Evolutionary conservation across 305 asterid genomes (phyloP).

Genomic region (Withania somnifera): DNA sequence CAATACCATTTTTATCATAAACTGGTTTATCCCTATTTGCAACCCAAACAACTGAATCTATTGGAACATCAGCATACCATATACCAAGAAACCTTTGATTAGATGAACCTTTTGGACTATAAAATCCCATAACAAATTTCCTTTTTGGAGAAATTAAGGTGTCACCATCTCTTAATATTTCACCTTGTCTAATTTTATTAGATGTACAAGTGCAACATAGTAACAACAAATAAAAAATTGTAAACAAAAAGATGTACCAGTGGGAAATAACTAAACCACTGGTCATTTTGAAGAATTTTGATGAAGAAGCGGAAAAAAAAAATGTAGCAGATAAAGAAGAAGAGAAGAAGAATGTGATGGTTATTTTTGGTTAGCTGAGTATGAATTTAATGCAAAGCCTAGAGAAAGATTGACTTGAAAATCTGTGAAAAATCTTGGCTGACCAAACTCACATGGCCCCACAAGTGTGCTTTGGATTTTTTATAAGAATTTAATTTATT

Average conservation of each 20-base stretch:
- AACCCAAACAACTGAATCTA: slow-evolving; percentile 52
- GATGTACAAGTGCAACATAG: slow-evolving; percentile 15
- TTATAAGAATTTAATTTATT: neutral
- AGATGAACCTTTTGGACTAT: slow-evolving; percentile 44
- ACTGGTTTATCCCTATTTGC: slow-evolving; percentile 59
- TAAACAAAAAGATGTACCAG: neutral
- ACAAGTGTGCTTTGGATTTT: neutral
- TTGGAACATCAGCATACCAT: slow-evolving; percentile 31
- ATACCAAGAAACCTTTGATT: slow-evolving; percentile 51
- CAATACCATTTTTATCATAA: slow-evolving; percentile 23
- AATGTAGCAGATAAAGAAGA: neutral
- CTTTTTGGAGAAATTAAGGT: slow-evolving; percentile 27
- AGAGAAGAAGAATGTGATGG: no score
- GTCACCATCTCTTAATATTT: slow-evolving; percentile 37
- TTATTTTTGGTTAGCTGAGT: neutral
- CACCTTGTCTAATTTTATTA: slow-evolving; percentile 21
- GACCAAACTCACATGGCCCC: neutral
- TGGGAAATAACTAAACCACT: neutral
- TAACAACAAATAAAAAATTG: neutral
- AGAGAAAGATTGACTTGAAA: neutral
- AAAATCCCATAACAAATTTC: slow-evolving; percentile 57
- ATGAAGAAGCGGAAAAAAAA: neutral
- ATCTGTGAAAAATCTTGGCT: neutral
- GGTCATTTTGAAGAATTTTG: neutral
- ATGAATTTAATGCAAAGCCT: neutral